Percentiles rank a stretch among this genome's conserved stretches.
Evolutionary conservation across 441 rosid genomes (phyloP).

Genomic region (Jatropha podagrica): DNA sequence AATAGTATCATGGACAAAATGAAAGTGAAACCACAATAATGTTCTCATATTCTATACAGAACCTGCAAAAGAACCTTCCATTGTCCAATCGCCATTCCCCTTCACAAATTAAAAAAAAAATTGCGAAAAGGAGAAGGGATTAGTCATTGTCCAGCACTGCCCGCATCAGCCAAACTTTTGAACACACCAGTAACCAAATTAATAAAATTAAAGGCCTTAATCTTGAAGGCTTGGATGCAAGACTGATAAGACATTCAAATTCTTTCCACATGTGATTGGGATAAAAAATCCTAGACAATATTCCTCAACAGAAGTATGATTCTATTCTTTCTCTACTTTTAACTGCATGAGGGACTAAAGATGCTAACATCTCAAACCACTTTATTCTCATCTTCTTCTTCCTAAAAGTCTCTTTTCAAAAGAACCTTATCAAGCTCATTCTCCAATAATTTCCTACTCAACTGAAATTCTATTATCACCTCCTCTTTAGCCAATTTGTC

Average conservation of each 20-base stretch:
- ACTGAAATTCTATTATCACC: neutral
- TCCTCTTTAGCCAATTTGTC: neutral
- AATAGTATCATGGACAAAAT: neutral
- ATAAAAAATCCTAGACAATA: neutral
- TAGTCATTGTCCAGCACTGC: no score
- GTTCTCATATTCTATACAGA: neutral
- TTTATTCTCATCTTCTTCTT: neutral
- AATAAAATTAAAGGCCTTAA: neutral
- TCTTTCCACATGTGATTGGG: neutral
- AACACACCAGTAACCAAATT: neutral
- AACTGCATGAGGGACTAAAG: neutral
- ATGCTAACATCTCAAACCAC: neutral
- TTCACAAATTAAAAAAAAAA: neutral
- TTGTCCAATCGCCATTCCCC: neutral
- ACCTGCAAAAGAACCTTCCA: neutral
- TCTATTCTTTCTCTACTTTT: neutral
- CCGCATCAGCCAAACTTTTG: neutral
- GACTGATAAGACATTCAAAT: neutral
- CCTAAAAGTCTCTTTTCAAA: neutral
- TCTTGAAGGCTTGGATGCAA: neutral
- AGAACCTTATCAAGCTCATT: neutral
- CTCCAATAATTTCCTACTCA: neutral
- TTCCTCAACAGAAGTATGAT: neutral
- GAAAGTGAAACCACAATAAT: neutral
- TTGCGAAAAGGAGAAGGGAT: no score